phyloP scores from a whole-genome alignment of 129 eudicot species.

The Chrysanthemum seticuspe region DNA sequence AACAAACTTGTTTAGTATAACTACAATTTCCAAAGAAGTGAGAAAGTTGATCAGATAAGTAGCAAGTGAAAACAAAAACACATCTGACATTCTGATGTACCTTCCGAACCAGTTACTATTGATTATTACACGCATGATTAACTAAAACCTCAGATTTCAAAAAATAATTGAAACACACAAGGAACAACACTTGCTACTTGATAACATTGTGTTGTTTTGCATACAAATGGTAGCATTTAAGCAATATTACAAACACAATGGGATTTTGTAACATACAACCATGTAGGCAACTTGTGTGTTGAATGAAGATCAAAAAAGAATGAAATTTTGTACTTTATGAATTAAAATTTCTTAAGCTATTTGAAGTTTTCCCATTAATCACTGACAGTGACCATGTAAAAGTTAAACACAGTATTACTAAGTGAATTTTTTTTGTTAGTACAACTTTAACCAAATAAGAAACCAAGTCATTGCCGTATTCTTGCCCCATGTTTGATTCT shows the following conservation, averaged over 20 bases:
- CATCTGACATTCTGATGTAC: background rate
- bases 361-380: too few relatives aligned
- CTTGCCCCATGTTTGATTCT: too few relatives aligned
- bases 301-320: background rate
- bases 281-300: background rate
- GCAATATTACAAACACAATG: background rate
- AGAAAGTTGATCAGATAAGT: background rate
- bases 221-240: background rate
- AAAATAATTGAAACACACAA: background rate
- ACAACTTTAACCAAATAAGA: too few relatives aligned
- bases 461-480: too few relatives aligned
- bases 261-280: background rate
- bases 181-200: background rate
- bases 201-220: background rate
- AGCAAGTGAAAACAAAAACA: background rate
- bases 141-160: background rate
- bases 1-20: slow-evolving; percentile 12
- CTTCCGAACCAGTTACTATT: too few relatives aligned
- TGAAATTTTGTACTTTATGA: too few relatives aligned
- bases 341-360: too few relatives aligned
- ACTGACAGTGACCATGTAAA: too few relatives aligned
- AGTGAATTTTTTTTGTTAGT: too few relatives aligned
- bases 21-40: background rate
- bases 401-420: too few relatives aligned
- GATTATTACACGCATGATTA: background rate